phyloP scores from a whole-genome alignment of 768 basidiomycete genomes.

The Hypholoma fasciculare region DNA sequence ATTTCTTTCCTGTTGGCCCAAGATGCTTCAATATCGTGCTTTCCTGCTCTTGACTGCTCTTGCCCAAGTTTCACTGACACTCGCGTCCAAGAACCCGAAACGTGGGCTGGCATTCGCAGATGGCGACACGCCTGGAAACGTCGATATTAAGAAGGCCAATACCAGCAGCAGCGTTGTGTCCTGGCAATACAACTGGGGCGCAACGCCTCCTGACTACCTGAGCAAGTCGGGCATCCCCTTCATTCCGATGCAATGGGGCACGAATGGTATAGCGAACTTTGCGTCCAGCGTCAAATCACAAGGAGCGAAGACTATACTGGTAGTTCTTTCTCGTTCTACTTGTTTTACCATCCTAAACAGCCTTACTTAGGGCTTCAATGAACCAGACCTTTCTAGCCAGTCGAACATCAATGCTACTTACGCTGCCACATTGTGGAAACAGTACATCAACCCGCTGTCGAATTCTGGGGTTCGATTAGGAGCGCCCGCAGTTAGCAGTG shows the following conservation, averaged over 20 bases:
- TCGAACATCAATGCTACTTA: conserved; percentile 29
- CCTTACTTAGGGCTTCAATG: conserved; percentile 32
- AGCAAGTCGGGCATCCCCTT: conserved; percentile 29
- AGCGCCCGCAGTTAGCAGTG: conserved; percentile 35
- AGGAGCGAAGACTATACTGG: conserved; percentile 42
- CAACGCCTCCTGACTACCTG: conserved; percentile 28
- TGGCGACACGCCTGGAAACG: conserved; percentile 23
- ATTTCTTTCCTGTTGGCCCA: too few relatives aligned
- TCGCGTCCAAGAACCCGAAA: conserved; percentile 32
- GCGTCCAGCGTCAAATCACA: conserved; percentile 24
- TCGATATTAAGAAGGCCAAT: conserved; percentile 27
- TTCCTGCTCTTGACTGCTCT: background rate
- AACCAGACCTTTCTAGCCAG: conserved; percentile 33
- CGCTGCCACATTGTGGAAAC: conserved; percentile 34
- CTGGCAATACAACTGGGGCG: conserved; percentile 46
- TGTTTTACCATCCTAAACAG: background rate
- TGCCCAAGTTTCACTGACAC: background rate
- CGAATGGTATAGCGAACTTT: conserved; percentile 27
- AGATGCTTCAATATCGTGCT: too few relatives aligned
- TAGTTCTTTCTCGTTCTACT: conserved; percentile 2
- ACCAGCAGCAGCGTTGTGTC: conserved; percentile 28
- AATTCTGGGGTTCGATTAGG: conserved; percentile 31
- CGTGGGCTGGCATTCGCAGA: conserved; percentile 33
- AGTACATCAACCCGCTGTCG: conserved; percentile 36
- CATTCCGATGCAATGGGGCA: conserved; percentile 42